Conservation (phyloP, 2,329 filamentous ascomycete species). For the Nectriaceae sp. region DNA sequence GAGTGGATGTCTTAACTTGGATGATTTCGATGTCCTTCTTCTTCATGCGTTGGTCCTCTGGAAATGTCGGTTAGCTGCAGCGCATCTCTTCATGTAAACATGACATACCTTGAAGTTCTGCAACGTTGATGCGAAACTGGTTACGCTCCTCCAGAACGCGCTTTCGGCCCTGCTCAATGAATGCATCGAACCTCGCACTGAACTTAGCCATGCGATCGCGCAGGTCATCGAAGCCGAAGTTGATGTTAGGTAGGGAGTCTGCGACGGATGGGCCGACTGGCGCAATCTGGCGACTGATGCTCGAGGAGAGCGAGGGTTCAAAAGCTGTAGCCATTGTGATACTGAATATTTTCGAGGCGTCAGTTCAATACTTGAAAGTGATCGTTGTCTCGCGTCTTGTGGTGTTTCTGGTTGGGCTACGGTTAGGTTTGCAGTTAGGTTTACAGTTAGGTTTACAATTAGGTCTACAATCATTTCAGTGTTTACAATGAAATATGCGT, state of each 20-base stretch:
- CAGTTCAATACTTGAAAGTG: no score
- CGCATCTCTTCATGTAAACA: background rate
- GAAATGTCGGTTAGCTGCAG: background rate
- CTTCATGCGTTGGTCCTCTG: constrained; percentile 91
- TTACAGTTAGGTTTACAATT: no score
- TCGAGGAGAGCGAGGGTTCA: constrained; percentile 69
- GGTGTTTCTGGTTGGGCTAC: constrained; percentile 1
- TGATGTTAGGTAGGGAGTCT: constrained; percentile 81
- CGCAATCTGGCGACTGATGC: constrained; percentile 58
- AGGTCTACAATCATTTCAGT: constrained; percentile 2
- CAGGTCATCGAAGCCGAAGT: constrained; percentile 95
- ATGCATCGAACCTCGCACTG: constrained; percentile 85
- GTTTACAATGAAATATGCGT: constrained; percentile 27
- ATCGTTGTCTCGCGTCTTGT: no score
- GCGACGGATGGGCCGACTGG: constrained; percentile 67
- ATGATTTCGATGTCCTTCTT: constrained; percentile 85
- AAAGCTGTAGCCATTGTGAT: constrained; percentile 60
- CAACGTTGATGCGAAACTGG: constrained; percentile 86
- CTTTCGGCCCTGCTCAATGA: constrained; percentile 89
- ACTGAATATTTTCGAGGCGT: background rate
- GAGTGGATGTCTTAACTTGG: constrained; percentile 67
- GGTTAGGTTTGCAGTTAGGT: no score
- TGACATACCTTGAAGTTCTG: constrained; percentile 81
- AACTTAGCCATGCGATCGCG: constrained; percentile 95
- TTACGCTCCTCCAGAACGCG: constrained; percentile 91